Evolutionary conservation across 441 rosid genomes (phyloP), one percentile per base, ranked within the genome.

Genomic region (Populus tomentosa): DNA sequence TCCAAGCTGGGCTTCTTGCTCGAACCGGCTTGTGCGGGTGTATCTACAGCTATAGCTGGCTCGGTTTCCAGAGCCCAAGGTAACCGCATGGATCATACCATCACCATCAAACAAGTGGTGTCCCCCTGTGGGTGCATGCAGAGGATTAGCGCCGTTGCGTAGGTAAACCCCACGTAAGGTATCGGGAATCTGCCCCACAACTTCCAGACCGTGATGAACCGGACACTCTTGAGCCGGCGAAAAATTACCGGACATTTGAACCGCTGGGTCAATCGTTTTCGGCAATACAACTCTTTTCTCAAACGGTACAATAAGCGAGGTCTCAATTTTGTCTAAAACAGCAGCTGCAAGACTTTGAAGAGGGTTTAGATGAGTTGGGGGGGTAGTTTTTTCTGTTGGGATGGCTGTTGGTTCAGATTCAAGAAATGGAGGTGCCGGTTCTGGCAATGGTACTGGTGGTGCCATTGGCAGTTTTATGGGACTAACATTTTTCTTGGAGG

Each of bases 51-150:
- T 75, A 14, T 90, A 90, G 71, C 92, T 85, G 67, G 90, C 93
- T 28, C 62, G 69, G 73, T 85, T 86, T n/a, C 71, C 83, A 4
- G 14, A 11, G 66, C 79, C 85, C 61, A 92, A 82, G 3, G 73
- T 84, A 59, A 92, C 87, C 23, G 95, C 95, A 76, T 92, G 97
- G 62, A 92, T 78, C 94, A 92, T 92, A 64, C 94, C 97, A 78
- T 92, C 95, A 71, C 95, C 94, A 53, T 90, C 95, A 69, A 92
- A 92, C 7, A 90, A 77, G 80, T 92, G 95, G 82, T 89, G 87
- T 30, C 94, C 91, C 10, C 84, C 88, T 32, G 82, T 79, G 63
- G 95, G 95, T 0, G 72, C 72, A 53, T 85, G 84, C 82, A 80
- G 77, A 69, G 95, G 97, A 69, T 92, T 92, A 16, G 91, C 88